These are phyloP conservation scores for Magnusiomyces tetraspermus DNA, from an alignment of 1,139 yeast species.

Conservation along the genomic window DNA sequence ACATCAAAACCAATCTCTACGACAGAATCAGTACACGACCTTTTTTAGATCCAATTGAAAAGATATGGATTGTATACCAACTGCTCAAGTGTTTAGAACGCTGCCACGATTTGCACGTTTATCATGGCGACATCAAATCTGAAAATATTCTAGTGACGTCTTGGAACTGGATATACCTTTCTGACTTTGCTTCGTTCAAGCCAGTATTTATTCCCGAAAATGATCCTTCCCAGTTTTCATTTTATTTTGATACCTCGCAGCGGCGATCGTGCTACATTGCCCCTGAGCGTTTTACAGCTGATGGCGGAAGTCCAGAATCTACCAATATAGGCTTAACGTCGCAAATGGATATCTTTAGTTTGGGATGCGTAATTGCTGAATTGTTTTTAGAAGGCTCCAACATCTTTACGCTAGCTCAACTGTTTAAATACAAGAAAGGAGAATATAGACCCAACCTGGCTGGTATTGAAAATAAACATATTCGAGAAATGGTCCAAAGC, in stretches of 20 bases:
- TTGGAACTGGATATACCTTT: conserved; percentile 76
- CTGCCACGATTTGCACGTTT: conserved; percentile 53
- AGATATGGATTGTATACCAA: conserved; percentile 78
- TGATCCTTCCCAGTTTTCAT: conserved; percentile 89
- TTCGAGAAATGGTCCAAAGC: conserved; percentile 46
- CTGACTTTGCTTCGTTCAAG: conserved; percentile 79
- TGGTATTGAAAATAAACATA: conserved; percentile 42
- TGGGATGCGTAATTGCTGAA: conserved; percentile 91
- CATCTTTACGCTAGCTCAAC: conserved; percentile 73
- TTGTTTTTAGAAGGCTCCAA: conserved; percentile 79
- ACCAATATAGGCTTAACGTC: conserved; percentile 38
- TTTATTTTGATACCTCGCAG: conserved; percentile 83
- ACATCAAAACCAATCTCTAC: conserved; percentile 65
- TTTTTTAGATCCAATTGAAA: conserved; percentile 71
- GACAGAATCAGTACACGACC: conserved; percentile 83
- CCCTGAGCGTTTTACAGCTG: conserved; percentile 69
- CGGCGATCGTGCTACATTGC: conserved; percentile 85
- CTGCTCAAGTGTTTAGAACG: conserved; percentile 50
- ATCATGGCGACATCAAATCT: conserved; percentile 86
- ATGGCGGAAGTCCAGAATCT: conserved; percentile 31
- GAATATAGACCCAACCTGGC: conserved; percentile 57
- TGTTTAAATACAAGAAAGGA: conserved; percentile 68
- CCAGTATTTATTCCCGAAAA: conserved; percentile 86
- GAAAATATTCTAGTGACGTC: conserved; percentile 83
- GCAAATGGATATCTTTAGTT: conserved; percentile 79